phyloP scores from a whole-genome alignment of 768 basidiomycete species.

The Gloeophyllum trabeum region DNA sequence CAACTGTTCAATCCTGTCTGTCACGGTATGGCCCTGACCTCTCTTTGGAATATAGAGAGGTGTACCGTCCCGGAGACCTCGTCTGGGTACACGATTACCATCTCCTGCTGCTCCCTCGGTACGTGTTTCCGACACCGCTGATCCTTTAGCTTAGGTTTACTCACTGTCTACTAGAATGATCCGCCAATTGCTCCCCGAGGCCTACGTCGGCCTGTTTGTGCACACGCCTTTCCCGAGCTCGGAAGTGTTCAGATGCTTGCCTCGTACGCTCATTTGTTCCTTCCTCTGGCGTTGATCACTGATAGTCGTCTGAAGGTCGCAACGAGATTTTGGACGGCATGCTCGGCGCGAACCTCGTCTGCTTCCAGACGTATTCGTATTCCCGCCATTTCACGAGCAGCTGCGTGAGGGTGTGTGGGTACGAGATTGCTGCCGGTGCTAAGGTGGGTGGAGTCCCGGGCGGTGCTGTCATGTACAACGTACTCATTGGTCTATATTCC shows the following conservation, averaged over 20 bases:
- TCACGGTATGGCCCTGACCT: no score
- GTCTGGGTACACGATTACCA: slow-evolving; percentile 97
- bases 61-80: slow-evolving; percentile 80
- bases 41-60: no score
- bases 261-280: slow-evolving; percentile 41
- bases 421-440: slow-evolving; percentile 71
- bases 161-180: no score
- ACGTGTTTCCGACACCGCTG: no score
- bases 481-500: neutral
- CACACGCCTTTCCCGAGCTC: slow-evolving; percentile 97
- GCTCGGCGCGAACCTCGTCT: slow-evolving; percentile 92
- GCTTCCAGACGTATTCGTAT: slow-evolving; percentile 97
- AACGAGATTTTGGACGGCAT: slow-evolving; percentile 96
- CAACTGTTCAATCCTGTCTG: no score
- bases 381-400: slow-evolving; percentile 90
- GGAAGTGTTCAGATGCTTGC: slow-evolving; percentile 91
- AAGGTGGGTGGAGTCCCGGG: slow-evolving; percentile 16
- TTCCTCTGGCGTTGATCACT: neutral
- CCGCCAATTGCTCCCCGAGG: slow-evolving; percentile 56
- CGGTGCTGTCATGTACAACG: neutral
- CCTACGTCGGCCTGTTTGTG: slow-evolving; percentile 83
- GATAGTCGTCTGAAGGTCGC: slow-evolving; percentile 34
- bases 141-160: no score
- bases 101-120: slow-evolving; percentile 78
- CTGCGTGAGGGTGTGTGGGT: slow-evolving; percentile 93